phyloP scores from a whole-genome alignment of 192 early-diverging fungal genomes.

The Phlyctochytrium planicorne region DNA sequence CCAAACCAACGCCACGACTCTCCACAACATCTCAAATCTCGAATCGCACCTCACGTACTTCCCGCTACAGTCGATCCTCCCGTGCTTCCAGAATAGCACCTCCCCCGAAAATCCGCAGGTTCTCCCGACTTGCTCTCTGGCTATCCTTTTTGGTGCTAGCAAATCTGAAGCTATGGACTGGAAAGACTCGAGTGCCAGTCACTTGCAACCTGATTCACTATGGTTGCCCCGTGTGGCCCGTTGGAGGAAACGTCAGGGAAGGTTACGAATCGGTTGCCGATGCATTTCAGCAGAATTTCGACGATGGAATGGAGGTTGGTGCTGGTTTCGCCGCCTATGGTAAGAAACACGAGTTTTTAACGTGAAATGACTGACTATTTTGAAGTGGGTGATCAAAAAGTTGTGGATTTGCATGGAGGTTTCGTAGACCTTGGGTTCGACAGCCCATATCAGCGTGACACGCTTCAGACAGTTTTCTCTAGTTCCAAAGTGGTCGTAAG shows the following conservation, averaged over 20 bases:
- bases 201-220: background rate
- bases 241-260: background rate
- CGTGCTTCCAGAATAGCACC: background rate
- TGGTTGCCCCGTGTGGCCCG: constrained; percentile 1
- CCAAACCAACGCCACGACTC: background rate
- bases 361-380: too few species aligned
- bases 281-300: constrained; percentile 41
- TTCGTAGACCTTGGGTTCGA: constrained; percentile 40
- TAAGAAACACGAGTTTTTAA: too few species aligned
- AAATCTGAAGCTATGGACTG: background rate
- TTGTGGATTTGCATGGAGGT: constrained; percentile 68
- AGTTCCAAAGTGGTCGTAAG: constrained; percentile 55
- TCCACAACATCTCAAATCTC: background rate
- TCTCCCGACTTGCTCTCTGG: background rate
- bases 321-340: constrained; percentile 47
- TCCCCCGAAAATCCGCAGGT: background rate
- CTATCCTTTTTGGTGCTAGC: background rate
- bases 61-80: background rate
- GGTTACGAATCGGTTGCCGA: constrained; percentile 42
- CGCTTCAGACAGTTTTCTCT: constrained; percentile 67
- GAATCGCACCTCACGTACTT: background rate
- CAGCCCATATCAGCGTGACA: constrained; percentile 50
- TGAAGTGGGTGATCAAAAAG: constrained; percentile 50
- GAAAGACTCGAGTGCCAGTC: background rate
- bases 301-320: constrained; percentile 48